Conservation (phyloP, 169 alveolate genomes). For the Eimeria falciformis region DNA sequence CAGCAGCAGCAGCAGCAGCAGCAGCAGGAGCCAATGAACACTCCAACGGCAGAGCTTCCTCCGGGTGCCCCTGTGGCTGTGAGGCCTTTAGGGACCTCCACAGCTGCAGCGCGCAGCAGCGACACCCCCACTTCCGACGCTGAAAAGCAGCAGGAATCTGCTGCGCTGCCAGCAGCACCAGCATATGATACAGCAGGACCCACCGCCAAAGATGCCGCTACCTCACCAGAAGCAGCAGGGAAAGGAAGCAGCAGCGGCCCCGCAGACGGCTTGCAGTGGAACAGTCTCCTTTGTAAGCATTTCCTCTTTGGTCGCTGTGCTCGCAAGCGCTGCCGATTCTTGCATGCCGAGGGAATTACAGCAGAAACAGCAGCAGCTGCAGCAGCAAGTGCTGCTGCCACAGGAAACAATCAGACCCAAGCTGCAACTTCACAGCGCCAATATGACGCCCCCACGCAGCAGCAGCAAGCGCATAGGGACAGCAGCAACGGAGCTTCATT, state of each 20-base stretch:
- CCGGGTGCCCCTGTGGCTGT: not conserved
- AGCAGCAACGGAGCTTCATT: constrained; percentile 14
- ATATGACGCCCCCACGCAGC: constrained; percentile 4
- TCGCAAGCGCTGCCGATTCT: constrained; percentile 68
- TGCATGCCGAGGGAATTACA: constrained; percentile 59
- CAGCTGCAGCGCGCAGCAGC: not conserved
- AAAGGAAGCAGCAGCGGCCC: constrained; percentile 21
- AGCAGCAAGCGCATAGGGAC: constrained; percentile 5
- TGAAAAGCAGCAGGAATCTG: too few relatives aligned
- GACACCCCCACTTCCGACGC: too few relatives aligned
- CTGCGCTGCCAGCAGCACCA: constrained; percentile 4
- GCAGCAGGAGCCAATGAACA: constrained; percentile 1
- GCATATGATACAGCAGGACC: not conserved
- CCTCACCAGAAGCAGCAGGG: constrained; percentile 38
- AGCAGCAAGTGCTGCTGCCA: constrained; percentile 29
- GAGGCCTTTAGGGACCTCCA: not conserved
- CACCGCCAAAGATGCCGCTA: not conserved
- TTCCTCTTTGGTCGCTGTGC: constrained; percentile 75
- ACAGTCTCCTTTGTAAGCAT: constrained; percentile 67
- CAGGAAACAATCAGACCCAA: not conserved
- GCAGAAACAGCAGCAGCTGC: constrained; percentile 40
- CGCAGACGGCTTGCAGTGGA: constrained; percentile 42
- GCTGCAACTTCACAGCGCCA: not conserved
- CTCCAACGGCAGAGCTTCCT: not conserved
- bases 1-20: constrained; percentile 47